Conservation (phyloP, 2,329 filamentous ascomycete genomes). For the Aspergillus piperis region DNA sequence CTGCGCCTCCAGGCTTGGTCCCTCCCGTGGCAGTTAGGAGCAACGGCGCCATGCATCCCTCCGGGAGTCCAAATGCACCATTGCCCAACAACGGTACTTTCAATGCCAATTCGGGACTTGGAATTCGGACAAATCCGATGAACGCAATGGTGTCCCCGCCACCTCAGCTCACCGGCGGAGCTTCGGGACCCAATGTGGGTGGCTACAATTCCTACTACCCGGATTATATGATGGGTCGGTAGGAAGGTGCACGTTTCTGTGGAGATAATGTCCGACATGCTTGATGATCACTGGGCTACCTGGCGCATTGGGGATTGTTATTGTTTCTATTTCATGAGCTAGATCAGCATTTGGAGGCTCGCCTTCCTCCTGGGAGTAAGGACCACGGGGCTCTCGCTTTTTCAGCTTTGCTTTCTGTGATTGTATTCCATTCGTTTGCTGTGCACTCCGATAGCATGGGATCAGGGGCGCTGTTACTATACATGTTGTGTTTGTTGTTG, state of each 20-base stretch:
- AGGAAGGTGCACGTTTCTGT: constrained; percentile 29
- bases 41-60: constrained; percentile 34
- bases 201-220: constrained; percentile 44
- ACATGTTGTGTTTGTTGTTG: constrained; percentile 23
- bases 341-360: constrained; percentile 46
- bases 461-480: constrained; percentile 35
- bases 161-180: constrained; percentile 30
- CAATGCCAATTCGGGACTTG: constrained; percentile 40
- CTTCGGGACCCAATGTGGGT: constrained; percentile 34
- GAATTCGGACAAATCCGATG: constrained; percentile 39
- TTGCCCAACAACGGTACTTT: constrained; percentile 36
- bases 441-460: constrained; percentile 33
- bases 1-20: constrained; percentile 71
- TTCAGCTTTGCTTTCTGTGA: constrained; percentile 29
- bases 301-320: constrained; percentile 42
- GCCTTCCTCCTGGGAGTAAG: constrained; percentile 40
- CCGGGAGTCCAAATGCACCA: constrained; percentile 31
- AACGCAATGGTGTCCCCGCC: constrained; percentile 35
- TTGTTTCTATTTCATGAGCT: constrained; percentile 36
- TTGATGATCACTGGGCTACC: constrained; percentile 44
- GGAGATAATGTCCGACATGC: constrained; percentile 46
- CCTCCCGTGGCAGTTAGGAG: constrained; percentile 39
- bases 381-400: constrained; percentile 35
- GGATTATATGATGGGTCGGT: constrained; percentile 53
- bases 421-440: constrained; percentile 22